Conservation (phyloP, 495 filamentous ascomycete species). For the Beverwykella pulmonaria region DNA sequence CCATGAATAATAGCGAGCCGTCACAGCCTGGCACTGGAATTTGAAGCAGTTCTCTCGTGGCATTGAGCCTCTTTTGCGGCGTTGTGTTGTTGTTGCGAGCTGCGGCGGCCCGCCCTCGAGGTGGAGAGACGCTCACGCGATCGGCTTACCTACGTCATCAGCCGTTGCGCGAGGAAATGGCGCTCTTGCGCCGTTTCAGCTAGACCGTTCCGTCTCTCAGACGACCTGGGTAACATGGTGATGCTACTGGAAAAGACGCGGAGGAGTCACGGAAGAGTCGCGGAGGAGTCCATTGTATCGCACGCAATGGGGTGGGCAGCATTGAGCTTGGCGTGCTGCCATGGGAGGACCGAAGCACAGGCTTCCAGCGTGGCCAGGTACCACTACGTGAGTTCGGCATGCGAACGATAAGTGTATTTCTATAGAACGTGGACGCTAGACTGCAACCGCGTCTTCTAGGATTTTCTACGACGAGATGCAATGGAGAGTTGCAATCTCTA, state of each 20-base stretch:
- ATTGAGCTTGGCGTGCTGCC: background rate
- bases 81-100: background rate
- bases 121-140: slow-evolving; percentile 24
- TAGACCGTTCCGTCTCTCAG: background rate
- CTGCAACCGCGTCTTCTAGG: no score
- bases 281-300: background rate
- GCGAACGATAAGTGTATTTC: no score
- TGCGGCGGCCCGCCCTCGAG: background rate
- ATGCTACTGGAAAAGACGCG: background rate
- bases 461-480: no score
- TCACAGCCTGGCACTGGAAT: background rate
- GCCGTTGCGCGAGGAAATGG: slow-evolving; percentile 2
- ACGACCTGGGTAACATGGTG: background rate
- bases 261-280: background rate
- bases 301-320: background rate
- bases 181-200: slow-evolving; percentile 1
- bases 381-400: no score
- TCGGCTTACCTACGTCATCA: slow-evolving; percentile 26
- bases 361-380: no score
- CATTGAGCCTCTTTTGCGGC: background rate
- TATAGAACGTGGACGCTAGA: no score
- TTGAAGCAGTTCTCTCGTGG: background rate
- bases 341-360: background rate
- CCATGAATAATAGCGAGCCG: background rate
- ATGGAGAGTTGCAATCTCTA: no score